Conservation (phyloP, 495 filamentous ascomycete genomes). For the Podospora pseudopauciseta region DNA sequence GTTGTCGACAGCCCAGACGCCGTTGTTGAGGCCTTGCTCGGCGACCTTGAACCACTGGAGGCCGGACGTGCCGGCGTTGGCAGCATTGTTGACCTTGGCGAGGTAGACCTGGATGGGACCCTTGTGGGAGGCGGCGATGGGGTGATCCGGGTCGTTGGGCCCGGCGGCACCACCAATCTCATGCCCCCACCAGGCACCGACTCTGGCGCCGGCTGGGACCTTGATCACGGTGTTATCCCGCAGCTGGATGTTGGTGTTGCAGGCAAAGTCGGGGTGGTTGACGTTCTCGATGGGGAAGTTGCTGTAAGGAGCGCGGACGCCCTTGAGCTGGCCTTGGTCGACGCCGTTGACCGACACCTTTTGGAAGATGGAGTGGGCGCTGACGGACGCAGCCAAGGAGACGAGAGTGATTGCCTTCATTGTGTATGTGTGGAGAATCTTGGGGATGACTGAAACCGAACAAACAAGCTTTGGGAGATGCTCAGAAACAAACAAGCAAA, state of each 20-base stretch:
- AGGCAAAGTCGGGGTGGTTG: constrained; percentile 37
- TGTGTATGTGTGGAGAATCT: neutral
- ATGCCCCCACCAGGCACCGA: constrained; percentile 51
- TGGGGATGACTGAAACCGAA: neutral
- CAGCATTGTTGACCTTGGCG: constrained; percentile 47
- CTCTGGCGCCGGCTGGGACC: constrained; percentile 43
- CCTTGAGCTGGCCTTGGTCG: constrained; percentile 51
- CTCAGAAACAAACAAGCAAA: neutral
- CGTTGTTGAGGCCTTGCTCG: constrained; percentile 40
- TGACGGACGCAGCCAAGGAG: constrained; percentile 30
- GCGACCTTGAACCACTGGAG: constrained; percentile 47
- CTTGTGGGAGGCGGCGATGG: constrained; percentile 47
- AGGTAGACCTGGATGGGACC: constrained; percentile 50
- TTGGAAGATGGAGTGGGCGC: constrained; percentile 44
- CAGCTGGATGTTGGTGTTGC: constrained; percentile 37
- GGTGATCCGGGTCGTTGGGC: constrained; percentile 47
- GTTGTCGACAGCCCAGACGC: constrained; percentile 24
- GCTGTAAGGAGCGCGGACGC: constrained; percentile 48
- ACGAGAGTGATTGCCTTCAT: constrained; percentile 28
- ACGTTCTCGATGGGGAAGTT: constrained; percentile 43
- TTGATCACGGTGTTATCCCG: constrained; percentile 43
- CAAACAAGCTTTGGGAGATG: neutral
- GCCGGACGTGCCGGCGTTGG: constrained; percentile 36
- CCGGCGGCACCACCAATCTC: constrained; percentile 45
- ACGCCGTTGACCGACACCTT: constrained; percentile 50